phyloP scores from a whole-genome alignment of 352 stramenopile genomes.

The Phytophthora hybrid region DNA sequence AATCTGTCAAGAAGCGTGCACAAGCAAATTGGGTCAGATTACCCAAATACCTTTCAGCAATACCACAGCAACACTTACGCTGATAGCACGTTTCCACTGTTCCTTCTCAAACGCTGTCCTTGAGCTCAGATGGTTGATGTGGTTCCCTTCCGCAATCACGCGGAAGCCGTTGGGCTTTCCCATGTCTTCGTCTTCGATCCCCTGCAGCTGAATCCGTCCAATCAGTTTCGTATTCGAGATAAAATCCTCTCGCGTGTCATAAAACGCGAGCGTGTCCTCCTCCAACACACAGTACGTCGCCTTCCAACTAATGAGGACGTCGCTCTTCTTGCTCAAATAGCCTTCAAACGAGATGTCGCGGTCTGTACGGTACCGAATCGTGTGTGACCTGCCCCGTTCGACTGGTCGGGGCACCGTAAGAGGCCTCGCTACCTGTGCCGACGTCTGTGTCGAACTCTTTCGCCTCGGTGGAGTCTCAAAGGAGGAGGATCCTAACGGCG shows the following conservation, averaged over 20 bases:
- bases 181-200: conserved; percentile 71
- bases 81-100: conserved; percentile 83
- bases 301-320: conserved; percentile 76
- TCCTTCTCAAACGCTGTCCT: conserved; percentile 83
- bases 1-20: conserved; percentile 37
- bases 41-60: not conserved
- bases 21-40: conserved; percentile 13
- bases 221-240: conserved; percentile 84
- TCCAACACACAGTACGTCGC: conserved; percentile 82
- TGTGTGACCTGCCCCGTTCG: conserved; percentile 63
- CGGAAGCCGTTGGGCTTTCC: conserved; percentile 77
- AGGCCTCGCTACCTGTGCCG: not conserved
- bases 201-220: conserved; percentile 74
- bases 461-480: conserved; percentile 29
- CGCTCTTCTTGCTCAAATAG: conserved; percentile 87
- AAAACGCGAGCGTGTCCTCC: conserved; percentile 80
- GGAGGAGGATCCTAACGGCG: conserved; percentile 13
- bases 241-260: conserved; percentile 85
- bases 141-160: conserved; percentile 72
- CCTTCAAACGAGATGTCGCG: conserved; percentile 84
- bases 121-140: conserved; percentile 76
- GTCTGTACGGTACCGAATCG: conserved; percentile 70
- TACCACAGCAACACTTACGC: conserved; percentile 32
- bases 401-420: conserved; percentile 13
- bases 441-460: not conserved